Percentiles rank a stretch among this genome's conserved stretches.
Conservation (phyloP, 2,329 filamentous ascomycete species). For the Alternaria sp. region DNA sequence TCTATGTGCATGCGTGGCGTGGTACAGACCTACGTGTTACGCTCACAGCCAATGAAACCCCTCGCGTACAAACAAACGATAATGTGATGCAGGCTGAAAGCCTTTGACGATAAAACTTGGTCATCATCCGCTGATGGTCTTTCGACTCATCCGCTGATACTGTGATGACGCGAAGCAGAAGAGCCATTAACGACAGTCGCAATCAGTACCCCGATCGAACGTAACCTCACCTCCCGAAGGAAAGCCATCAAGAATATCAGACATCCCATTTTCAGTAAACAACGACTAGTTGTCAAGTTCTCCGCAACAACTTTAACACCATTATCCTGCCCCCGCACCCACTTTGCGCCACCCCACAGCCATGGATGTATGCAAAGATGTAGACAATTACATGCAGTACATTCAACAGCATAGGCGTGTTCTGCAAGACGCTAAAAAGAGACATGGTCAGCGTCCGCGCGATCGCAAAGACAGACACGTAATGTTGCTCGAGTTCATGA, state of each 20-base stretch:
- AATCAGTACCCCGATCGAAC: not conserved
- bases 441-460: slow-evolving; percentile 18
- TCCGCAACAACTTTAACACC: not conserved
- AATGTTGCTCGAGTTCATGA: slow-evolving; percentile 20
- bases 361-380: slow-evolving; percentile 6
- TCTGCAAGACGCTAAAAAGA: slow-evolving; percentile 17
- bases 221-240: rapidly evolving
- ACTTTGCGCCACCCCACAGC: not conserved
- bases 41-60: not conserved
- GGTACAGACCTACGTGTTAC: not conserved
- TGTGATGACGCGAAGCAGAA: not conserved
- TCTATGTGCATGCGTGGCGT: not conserved
- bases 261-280: not conserved
- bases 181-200: not conserved
- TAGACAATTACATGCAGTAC: not conserved
- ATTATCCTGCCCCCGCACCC: not conserved
- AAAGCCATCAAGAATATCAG: not conserved
- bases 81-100: not conserved
- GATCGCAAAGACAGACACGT: slow-evolving; percentile 22
- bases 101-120: not conserved
- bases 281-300: not conserved
- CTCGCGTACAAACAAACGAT: no score
- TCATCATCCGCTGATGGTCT: not conserved
- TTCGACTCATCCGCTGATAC: not conserved
- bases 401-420: slow-evolving; percentile 11